Evolutionary conservation across 202 grass and related monocot genomes (phyloP).

Genomic region (Cymbopogon flexuosus): DNA sequence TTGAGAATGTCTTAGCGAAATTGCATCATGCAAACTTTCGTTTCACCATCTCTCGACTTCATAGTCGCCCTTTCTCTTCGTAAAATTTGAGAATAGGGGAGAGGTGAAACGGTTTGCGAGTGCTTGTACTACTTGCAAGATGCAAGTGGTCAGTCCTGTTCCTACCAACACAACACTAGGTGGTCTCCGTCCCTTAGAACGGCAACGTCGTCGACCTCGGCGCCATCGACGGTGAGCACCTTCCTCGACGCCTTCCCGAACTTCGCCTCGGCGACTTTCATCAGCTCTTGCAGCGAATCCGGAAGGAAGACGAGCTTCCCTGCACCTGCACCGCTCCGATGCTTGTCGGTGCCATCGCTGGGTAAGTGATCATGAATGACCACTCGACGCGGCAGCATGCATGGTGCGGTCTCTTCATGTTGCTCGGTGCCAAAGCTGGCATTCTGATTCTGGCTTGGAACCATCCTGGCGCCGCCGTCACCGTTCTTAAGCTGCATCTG

Average conservation of each 20-base stretch:
- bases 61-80: background rate
- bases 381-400: background rate
- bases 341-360: background rate
- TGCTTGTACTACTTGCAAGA: background rate
- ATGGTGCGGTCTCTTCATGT: background rate
- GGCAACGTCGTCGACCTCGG: slow-evolving; percentile 3
- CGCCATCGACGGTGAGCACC: slow-evolving; percentile 28
- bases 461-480: too few relatives aligned
- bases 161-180: slow-evolving; percentile 11
- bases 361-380: slow-evolving; percentile 25
- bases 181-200: slow-evolving; percentile 14
- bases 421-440: background rate
- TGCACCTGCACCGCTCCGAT: background rate
- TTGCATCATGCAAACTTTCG: background rate
- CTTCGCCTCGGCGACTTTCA: slow-evolving; percentile 16
- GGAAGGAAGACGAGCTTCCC: slow-evolving; percentile 41
- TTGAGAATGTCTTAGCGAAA: background rate
- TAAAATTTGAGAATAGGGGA: background rate
- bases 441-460: background rate
- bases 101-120: background rate
- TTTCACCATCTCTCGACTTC: background rate
- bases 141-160: background rate
- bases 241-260: slow-evolving; percentile 27
- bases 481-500: background rate
- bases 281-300: slow-evolving; percentile 45